Percentiles rank a stretch among this genome's conserved stretches.
Evolutionary conservation across 805 yeast species (phyloP).

Genomic region (Hanseniaspora nectarophila): DNA sequence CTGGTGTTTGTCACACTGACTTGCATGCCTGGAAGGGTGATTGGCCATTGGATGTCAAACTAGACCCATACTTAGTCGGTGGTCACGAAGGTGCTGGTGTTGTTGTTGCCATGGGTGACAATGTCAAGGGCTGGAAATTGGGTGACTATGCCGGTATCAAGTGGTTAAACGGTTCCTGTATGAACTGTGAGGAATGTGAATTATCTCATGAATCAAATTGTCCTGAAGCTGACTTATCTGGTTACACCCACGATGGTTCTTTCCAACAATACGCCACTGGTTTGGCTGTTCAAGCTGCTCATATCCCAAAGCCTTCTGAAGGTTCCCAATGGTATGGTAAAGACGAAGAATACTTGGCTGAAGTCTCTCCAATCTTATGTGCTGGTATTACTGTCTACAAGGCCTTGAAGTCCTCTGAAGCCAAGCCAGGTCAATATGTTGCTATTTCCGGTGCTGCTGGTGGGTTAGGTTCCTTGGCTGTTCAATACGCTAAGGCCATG

Average conservation of each 20-base stretch:
- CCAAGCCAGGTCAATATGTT: conserved; percentile 59
- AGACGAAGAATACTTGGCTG: conserved; percentile 40
- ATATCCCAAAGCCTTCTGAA: conserved; percentile 32
- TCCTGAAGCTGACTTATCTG: conserved; percentile 55
- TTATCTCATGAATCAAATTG: conserved; percentile 52
- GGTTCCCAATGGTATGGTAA: conserved; percentile 14
- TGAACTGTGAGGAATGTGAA: conserved; percentile 54
- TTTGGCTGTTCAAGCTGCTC: conserved; percentile 52
- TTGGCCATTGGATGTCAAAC: conserved; percentile 56
- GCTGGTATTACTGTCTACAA: conserved; percentile 60
- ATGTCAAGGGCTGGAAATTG: conserved; percentile 47
- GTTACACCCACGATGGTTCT: conserved; percentile 62
- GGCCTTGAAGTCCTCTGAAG: conserved; percentile 49
- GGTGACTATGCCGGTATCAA: conserved; percentile 60
- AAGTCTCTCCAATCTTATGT: conserved; percentile 52
- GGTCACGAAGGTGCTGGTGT: conserved; percentile 69
- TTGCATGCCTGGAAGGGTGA: conserved; percentile 91
- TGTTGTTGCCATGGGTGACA: conserved; percentile 51
- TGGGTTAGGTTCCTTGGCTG: conserved; percentile 65
- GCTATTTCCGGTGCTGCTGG: conserved; percentile 72
- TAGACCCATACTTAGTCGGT: conserved; percentile 50
- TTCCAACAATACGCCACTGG: conserved; percentile 59
- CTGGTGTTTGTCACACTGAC: conserved; percentile 92
- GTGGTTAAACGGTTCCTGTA: conserved; percentile 59
- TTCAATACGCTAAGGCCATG: conserved; percentile 67